phyloP scores from a whole-genome alignment of 2,329 filamentous ascomycete genomes.

The Trichoderma afroharzianum region DNA sequence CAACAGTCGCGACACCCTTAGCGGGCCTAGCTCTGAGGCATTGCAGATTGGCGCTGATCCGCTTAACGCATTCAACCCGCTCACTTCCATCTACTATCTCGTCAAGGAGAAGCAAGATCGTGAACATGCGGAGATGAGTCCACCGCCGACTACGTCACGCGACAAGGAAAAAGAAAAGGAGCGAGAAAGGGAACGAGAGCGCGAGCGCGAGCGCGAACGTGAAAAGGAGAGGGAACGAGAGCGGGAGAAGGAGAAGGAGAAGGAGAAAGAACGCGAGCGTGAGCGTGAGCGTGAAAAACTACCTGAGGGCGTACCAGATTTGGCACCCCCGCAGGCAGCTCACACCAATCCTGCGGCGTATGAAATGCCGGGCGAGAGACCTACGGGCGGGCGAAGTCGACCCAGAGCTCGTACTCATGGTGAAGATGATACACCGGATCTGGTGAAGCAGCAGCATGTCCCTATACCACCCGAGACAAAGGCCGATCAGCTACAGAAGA shows the following conservation, averaged over 20 bases:
- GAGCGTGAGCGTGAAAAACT: conserved; percentile 36
- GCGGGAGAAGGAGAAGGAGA: conserved; percentile 28
- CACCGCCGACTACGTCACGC: conserved; percentile 43
- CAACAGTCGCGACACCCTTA: conserved; percentile 82
- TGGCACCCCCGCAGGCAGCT: conserved; percentile 77
- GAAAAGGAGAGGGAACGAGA: conserved; percentile 25
- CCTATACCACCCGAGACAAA: conserved; percentile 52
- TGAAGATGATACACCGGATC: conserved; percentile 82
- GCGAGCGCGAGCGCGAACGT: conserved; percentile 23
- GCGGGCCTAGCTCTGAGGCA: conserved; percentile 78
- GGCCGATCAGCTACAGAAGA: conserved; percentile 62
- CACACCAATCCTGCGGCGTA: conserved; percentile 83
- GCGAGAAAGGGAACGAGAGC: conserved; percentile 27
- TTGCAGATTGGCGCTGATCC: conserved; percentile 81
- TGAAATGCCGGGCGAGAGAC: conserved; percentile 85
- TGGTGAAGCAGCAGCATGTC: conserved; percentile 26
- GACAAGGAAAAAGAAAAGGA: conserved; percentile 31
- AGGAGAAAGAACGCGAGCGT: neutral
- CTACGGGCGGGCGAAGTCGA: conserved; percentile 76
- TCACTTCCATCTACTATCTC: conserved; percentile 92
- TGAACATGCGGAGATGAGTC: conserved; percentile 50
- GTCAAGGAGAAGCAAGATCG: conserved; percentile 92
- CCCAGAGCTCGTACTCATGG: conserved; percentile 89
- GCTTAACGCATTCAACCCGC: conserved; percentile 85
- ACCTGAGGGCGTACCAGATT: conserved; percentile 60